Conservation (phyloP, 2,329 filamentous ascomycete species). For the Dendrostoma leiphaemia region DNA sequence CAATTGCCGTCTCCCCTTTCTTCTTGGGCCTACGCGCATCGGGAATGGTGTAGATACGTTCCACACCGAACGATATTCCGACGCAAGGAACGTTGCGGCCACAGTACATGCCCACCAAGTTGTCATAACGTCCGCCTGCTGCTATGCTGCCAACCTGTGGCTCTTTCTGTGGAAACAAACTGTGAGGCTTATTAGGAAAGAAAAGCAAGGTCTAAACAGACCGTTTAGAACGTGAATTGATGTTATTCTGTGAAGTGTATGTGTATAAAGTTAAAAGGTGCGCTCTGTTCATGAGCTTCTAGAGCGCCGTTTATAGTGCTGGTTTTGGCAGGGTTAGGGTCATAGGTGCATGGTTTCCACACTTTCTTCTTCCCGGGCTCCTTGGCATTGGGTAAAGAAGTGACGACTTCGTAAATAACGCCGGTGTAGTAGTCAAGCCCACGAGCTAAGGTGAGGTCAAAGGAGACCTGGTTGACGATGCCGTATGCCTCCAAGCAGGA, state of each 20-base stretch:
- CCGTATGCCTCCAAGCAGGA: too few relatives aligned
- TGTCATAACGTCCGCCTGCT: slow-evolving; percentile 87
- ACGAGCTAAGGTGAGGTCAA: slow-evolving; percentile 84
- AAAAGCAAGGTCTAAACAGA: too few relatives aligned
- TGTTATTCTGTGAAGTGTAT: too few relatives aligned
- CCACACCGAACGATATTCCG: slow-evolving; percentile 89
- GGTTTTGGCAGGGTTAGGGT: too few relatives aligned
- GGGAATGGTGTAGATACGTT: slow-evolving; percentile 91
- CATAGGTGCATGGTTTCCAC: too few relatives aligned
- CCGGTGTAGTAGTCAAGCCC: slow-evolving; percentile 56
- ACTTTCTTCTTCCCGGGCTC: slow-evolving; percentile 14
- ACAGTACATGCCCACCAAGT: slow-evolving; percentile 91
- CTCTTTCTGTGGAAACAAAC: too few relatives aligned
- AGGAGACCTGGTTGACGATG: too few relatives aligned
- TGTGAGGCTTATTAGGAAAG: too few relatives aligned
- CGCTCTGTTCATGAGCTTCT: too few relatives aligned
- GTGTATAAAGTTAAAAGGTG: too few relatives aligned
- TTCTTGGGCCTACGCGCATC: slow-evolving; percentile 72
- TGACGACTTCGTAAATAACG: slow-evolving; percentile 86
- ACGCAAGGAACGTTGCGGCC: slow-evolving; percentile 89
- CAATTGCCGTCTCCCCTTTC: slow-evolving; percentile 49
- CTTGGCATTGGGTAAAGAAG: slow-evolving; percentile 68
- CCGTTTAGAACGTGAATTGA: too few relatives aligned
- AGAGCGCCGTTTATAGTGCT: too few relatives aligned
- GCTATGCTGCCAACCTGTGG: slow-evolving; percentile 68